Percentiles rank a stretch among this genome's conserved stretches.
Evolutionary conservation across 495 filamentous ascomycete species (phyloP).

Genomic region (Hypoxylon rickii): DNA sequence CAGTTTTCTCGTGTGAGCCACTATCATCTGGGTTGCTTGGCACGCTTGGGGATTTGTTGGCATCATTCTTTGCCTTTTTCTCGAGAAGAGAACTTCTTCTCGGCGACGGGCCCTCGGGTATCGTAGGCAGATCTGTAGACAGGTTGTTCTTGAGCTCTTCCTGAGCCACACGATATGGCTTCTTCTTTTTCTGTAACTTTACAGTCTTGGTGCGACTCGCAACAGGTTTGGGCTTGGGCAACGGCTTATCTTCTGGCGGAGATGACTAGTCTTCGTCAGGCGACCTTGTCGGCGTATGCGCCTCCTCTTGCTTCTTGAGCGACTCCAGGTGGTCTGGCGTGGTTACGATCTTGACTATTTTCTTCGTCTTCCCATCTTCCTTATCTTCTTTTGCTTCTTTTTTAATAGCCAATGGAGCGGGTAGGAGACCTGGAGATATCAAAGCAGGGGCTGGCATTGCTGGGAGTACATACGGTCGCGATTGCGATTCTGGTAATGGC

Average conservation of each 20-base stretch:
- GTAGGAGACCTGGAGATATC: conserved; percentile 24
- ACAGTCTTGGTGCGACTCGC: conserved; percentile 38
- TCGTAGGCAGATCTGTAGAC: conserved; percentile 46
- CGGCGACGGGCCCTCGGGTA: conserved; percentile 53
- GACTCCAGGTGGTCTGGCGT: conserved; percentile 38
- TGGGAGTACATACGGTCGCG: conserved; percentile 50
- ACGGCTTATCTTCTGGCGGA: conserved; percentile 9
- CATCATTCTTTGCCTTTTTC: conserved; percentile 13
- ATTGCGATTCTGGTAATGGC: conserved; percentile 33
- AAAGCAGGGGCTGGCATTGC: conserved; percentile 20
- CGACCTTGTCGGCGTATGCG: conserved; percentile 9
- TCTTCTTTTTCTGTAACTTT: conserved; percentile 52
- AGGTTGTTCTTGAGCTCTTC: conserved; percentile 33
- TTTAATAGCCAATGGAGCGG: conserved; percentile 35
- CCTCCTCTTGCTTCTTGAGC: conserved; percentile 42
- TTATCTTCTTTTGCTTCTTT: conserved; percentile 18
- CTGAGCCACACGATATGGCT: conserved; percentile 1
- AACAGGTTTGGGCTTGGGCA: conserved; percentile 27
- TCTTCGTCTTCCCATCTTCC: too few species aligned
- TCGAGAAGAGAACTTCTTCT: conserved; percentile 42
- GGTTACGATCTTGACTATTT: conserved; percentile 28
- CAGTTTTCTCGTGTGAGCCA: conserved; percentile 45
- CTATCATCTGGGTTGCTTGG: conserved; percentile 8
- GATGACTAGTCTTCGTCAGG: conserved; percentile 20
- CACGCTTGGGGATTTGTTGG: conserved; percentile 7